A percentile compares a stretch with the other conserved stretches of the same genome.
Conservation (phyloP, 1,139 yeast genomes). For the Zygosaccharomyces pseudobailii region DNA sequence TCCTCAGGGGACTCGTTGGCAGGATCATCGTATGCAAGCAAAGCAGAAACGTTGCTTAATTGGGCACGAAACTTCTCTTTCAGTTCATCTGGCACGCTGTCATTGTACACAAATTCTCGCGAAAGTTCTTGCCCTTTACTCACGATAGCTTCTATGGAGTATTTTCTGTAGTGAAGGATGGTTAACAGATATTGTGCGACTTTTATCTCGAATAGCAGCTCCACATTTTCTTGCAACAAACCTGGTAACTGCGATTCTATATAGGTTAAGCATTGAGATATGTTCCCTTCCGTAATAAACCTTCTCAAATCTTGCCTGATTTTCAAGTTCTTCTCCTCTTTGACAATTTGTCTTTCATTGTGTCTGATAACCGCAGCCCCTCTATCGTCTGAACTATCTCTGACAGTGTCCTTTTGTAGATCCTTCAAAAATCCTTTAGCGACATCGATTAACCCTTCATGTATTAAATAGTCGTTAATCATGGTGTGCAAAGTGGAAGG, state of each 20-base stretch:
- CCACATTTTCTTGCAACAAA: conserved; percentile 40
- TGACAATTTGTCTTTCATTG: conserved; percentile 29
- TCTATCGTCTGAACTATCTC: conserved; percentile 20
- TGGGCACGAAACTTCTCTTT: conserved; percentile 32
- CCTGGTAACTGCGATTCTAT: conserved; percentile 44
- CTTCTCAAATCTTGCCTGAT: conserved; percentile 51
- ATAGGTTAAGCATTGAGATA: conserved; percentile 44
- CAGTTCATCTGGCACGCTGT: conserved; percentile 20
- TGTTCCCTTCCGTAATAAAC: conserved; percentile 43
- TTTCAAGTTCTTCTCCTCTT: conserved; percentile 41
- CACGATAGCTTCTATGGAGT: conserved; percentile 38
- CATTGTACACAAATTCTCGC: conserved; percentile 34
- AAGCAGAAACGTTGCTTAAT: conserved; percentile 43
- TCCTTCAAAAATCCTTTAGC: conserved; percentile 58
- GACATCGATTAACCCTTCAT: conserved; percentile 68
- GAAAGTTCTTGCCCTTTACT: conserved; percentile 46
- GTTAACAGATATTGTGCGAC: conserved; percentile 42
- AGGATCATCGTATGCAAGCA: conserved; percentile 52
- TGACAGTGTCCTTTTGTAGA: conserved; percentile 32
- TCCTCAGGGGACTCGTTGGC: conserved; percentile 29
- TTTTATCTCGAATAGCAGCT: conserved; percentile 49
- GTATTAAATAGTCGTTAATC: conserved; percentile 64
- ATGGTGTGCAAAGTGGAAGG: conserved; percentile 48
- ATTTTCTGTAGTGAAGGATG: conserved; percentile 39
- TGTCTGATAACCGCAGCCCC: conserved; percentile 22